Evolutionary conservation across 2,329 filamentous ascomycete species (phyloP), one percentile per base, ranked within the genome.

Genomic region (Claviceps monticola): DNA sequence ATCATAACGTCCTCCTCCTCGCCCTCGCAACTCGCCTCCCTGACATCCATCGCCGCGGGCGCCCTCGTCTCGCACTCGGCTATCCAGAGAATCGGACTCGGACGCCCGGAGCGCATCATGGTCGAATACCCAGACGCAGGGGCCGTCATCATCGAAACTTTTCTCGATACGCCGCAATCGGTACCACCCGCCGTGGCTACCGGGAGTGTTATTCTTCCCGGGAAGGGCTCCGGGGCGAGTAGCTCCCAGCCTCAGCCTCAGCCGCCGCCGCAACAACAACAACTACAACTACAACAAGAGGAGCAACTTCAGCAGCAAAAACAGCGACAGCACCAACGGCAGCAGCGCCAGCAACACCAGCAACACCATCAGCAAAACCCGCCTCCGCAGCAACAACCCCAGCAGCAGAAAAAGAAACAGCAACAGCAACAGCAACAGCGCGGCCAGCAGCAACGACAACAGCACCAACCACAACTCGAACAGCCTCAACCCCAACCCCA

Each of bases 41-140:
- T 83, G 49, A 71, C 74, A 6, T 62, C 69, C 4, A 71, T 82
- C 43, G 71, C 78, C 36, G 70, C 71, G 46, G 71, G 73, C 48
- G 75, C 78, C 16, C 69, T 81, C 23, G 70, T 69, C 54, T 73
- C 74, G 13, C 74, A 76, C 59, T 73, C 76, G 46, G 68, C 76
- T 48, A 74, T 75, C 5, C 66, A 67, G 37, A 74, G 78, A 48
- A 69, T 81, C 6, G 72, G 71, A 46, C 70, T 79, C 44, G 79
- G 79, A 56, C 59, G 61, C 6, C 75, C 78, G 2, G 70, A 76
- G 59, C 75, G 78, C 62, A 71, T 82, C 56, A 75, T 82, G 63
- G 72, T 82, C 60, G 78, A 82, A 61, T 76, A 77, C 60, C 67
- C 66, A 2, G 65, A 68, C 41, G 64, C 65, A 48, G 69, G 69